These are phyloP conservation scores for Suillus placidus DNA, from an alignment of 768 basidiomycete genomes.

Conservation along the genomic window DNA sequence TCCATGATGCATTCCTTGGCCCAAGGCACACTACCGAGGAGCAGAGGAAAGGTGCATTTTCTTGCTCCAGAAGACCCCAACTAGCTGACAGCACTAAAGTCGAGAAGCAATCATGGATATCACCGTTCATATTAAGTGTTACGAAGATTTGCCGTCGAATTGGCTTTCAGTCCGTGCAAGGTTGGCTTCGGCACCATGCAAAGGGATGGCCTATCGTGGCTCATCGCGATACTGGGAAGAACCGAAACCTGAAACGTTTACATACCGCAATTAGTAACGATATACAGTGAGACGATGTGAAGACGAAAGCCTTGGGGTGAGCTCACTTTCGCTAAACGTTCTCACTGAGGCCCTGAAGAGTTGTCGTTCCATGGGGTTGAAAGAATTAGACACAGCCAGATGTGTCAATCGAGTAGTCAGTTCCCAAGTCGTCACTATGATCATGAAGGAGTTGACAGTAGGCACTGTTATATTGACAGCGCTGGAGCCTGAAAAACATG, in stretches of 20 bases:
- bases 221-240: neutral
- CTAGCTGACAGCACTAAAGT: neutral
- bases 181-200: neutral
- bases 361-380: neutral
- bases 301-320: neutral
- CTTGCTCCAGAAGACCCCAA: too few relatives aligned
- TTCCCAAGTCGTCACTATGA: neutral
- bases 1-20: neutral
- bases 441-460: neutral
- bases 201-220: neutral
- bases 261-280: neutral
- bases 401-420: neutral
- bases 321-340: neutral
- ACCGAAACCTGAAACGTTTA: neutral
- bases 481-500: neutral
- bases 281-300: neutral
- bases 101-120: neutral
- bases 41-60: neutral
- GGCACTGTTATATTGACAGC: neutral
- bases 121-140: neutral
- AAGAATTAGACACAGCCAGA: neutral
- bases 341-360: neutral
- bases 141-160: neutral
- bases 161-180: neutral
- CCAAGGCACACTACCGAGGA: neutral